These are phyloP conservation scores for Botrytis sinoallii DNA, from an alignment of 2,329 filamentous ascomycete genomes.

Conservation along the genomic window DNA sequence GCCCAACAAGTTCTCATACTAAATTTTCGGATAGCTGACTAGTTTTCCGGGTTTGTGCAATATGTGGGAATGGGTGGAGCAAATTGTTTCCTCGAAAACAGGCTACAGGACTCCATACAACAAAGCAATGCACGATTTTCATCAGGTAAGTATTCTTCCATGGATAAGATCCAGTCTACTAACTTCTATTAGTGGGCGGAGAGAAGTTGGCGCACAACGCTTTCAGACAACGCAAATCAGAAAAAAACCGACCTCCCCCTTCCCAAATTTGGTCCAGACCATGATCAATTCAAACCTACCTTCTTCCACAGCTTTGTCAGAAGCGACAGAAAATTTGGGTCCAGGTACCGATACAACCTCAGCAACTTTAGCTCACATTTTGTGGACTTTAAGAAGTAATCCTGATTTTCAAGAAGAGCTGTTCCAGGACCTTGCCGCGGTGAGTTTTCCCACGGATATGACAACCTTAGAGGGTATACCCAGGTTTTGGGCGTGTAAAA, in stretches of 20 bases:
- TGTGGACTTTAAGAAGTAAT: not conserved
- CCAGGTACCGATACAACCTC: not conserved
- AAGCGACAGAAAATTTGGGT: not conserved
- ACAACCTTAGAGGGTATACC: not conserved
- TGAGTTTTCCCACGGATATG: not conserved
- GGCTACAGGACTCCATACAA: not conserved
- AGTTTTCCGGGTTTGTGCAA: not conserved
- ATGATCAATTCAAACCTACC: not conserved
- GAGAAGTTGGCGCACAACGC: not conserved
- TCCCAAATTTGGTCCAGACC: not conserved
- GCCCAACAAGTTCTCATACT: not conserved
- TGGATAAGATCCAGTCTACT: not conserved
- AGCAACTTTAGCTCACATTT: not conserved
- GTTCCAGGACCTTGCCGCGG: not conserved
- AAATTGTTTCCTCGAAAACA: not conserved
- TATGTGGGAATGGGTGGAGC: not conserved
- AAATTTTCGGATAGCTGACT: not conserved
- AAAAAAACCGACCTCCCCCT: not conserved
- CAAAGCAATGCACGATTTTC: not conserved
- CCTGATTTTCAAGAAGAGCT: not conserved
- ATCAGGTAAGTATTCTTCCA: not conserved
- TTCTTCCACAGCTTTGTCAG: not conserved
- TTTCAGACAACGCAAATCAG: not conserved
- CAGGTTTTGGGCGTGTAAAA: not conserved
- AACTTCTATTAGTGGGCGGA: not conserved